phyloP scores from a whole-genome alignment of 2,329 filamentous ascomycete species.

The Aspergillus jensenii region DNA sequence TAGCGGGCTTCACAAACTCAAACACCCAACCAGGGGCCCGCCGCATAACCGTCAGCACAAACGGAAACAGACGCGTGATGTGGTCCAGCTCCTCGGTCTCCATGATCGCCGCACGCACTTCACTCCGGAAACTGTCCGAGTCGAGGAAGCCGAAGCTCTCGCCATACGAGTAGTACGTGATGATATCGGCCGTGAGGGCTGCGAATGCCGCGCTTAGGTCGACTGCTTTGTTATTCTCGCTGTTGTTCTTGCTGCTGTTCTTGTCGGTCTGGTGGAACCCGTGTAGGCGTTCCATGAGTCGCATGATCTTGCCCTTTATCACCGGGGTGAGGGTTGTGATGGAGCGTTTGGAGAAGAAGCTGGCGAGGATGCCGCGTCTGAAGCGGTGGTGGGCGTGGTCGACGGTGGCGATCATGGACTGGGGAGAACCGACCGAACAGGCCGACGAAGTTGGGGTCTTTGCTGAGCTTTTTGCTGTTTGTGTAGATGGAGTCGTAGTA shows the following conservation, averaged over 20 bases:
- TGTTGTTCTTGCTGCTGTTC: background rate
- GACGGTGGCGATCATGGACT: background rate
- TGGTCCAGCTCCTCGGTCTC: background rate
- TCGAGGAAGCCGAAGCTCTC: background rate
- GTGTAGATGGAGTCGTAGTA: slow-evolving; percentile 37
- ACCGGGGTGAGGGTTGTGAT: background rate
- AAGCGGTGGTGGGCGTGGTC: background rate
- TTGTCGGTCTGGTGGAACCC: too few species aligned
- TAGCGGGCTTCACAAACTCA: background rate
- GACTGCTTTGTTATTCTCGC: background rate
- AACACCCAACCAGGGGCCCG: background rate
- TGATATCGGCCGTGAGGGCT: slow-evolving; percentile 9
- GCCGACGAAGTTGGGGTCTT: background rate
- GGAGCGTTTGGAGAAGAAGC: slow-evolving; percentile 41
- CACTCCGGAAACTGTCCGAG: background rate
- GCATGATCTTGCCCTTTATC: background rate
- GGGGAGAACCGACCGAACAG: background rate
- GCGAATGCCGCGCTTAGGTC: background rate
- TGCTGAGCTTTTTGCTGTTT: background rate
- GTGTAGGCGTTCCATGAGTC: background rate
- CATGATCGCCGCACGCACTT: background rate
- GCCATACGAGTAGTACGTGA: slow-evolving; percentile 7
- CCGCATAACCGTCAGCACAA: background rate
- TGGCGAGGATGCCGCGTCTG: slow-evolving; percentile 41
- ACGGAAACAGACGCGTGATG: background rate